Conservation (phyloP, 2,329 filamentous ascomycete species). For the Xylaria sp. region DNA sequence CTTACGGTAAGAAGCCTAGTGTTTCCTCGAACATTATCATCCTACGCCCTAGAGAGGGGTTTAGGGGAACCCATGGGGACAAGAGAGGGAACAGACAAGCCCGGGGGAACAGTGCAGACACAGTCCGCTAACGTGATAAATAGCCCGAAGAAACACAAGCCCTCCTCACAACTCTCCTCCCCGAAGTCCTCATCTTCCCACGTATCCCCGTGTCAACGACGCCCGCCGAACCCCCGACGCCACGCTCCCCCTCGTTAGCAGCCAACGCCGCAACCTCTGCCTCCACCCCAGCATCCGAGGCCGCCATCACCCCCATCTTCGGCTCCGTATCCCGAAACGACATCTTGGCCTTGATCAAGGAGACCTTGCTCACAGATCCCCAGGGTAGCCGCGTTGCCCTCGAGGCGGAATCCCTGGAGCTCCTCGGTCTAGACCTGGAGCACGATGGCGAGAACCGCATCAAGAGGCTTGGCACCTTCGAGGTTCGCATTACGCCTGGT, state of each 20-base stretch:
- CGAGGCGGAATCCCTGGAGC: conserved; percentile 51
- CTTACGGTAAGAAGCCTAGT: conserved; percentile 40
- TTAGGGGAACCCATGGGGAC: conserved; percentile 8
- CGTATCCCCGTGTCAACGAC: conserved; percentile 45
- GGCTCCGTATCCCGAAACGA: conserved; percentile 57
- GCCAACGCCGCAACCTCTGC: conserved; percentile 42
- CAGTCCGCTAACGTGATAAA: conserved; percentile 27
- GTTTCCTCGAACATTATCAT: not conserved
- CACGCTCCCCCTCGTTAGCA: conserved; percentile 48
- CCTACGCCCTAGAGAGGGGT: not conserved
- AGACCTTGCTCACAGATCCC: conserved; percentile 49
- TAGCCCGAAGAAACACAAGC: conserved; percentile 53
- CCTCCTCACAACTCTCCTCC: conserved; percentile 52
- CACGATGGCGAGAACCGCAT: conserved; percentile 52
- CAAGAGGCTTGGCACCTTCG: conserved; percentile 55
- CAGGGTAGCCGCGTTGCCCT: conserved; percentile 52
- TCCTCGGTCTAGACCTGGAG: conserved; percentile 47
- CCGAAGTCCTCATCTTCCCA: conserved; percentile 53
- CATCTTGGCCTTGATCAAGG: conserved; percentile 52
- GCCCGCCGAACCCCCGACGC: conserved; percentile 32
- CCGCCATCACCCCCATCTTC: conserved; percentile 51
- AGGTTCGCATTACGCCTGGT: conserved; percentile 50
- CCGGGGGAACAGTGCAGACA: no score
- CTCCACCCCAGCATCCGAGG: conserved; percentile 29
- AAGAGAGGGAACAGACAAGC: conserved; percentile 6